phyloP scores from a whole-genome alignment of 129 eudicot genomes.

The Sambucus nigra region DNA sequence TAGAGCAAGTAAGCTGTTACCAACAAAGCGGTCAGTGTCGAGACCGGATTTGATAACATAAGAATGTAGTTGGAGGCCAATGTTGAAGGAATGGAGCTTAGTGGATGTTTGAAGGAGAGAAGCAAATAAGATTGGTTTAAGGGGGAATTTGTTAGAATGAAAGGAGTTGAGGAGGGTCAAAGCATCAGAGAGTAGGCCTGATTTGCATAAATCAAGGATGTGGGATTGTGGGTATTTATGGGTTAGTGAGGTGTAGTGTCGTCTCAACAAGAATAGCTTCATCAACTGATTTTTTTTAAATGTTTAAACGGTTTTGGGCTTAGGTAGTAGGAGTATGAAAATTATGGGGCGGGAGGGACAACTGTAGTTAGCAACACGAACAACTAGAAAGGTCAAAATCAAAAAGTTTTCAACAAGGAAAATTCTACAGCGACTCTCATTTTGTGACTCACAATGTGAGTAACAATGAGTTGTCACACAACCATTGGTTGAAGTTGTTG shows the following conservation, averaged over 20 bases:
- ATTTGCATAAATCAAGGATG: constrained; percentile 46
- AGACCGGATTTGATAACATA: constrained; percentile 62
- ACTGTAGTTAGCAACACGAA: too few relatives aligned
- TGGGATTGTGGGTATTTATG: constrained; percentile 17
- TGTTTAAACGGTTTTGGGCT: too few relatives aligned
- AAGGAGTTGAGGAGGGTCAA: constrained; percentile 35
- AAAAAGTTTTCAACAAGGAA: too few relatives aligned
- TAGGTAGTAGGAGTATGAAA: too few relatives aligned
- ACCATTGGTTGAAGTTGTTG: too few relatives aligned
- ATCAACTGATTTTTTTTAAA: too few relatives aligned
- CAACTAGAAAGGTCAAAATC: too few relatives aligned
- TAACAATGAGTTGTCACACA: too few relatives aligned
- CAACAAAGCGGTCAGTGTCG: constrained; percentile 56
- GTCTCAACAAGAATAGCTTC: constrained; percentile 31
- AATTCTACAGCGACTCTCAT: too few relatives aligned
- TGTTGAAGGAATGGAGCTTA: constrained; percentile 22
- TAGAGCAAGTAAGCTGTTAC: constrained; percentile 67
- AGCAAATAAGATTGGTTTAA: constrained; percentile 69
- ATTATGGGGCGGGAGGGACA: too few relatives aligned
- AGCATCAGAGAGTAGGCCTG: constrained; percentile 42
- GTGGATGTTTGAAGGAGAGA: constrained; percentile 58
- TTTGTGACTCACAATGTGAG: too few relatives aligned
- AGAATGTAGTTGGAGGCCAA: constrained; percentile 61
- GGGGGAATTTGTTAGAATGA: constrained; percentile 13
- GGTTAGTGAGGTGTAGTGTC: constrained; percentile 19